Evolutionary conservation across 2,329 filamentous ascomycete genomes (phyloP), one percentile per base, ranked within the genome.

Genomic region (Macrophomina pseudophaseolina): DNA sequence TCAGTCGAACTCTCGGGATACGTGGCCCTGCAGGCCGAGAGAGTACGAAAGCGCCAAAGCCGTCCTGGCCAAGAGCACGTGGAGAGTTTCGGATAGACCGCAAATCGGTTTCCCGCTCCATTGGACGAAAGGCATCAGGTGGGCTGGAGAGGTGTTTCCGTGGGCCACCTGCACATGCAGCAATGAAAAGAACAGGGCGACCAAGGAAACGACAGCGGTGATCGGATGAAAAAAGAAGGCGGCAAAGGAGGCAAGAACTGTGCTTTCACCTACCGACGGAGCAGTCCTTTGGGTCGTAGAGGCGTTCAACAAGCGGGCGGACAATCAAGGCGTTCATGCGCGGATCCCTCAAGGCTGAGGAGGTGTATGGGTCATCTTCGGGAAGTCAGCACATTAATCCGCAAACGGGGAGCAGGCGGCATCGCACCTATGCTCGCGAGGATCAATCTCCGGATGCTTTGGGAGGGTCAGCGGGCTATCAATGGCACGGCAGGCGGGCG

Each of bases 321-420:
- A 95, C 89, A 52, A 95, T 89, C 1, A 90, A 85, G 60, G 92
- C 86, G 75, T 95, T 95, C 83, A 95, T 93, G 67, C 91, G 87
- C 65, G 93, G 89, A 75, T 93, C 91, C 73, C 90, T 87, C 69
- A 96, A 82, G 81, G 95, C 92, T 71, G 93, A 90, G 66, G 91
- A 81, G 66, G 88, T 92, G 74, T 88, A 88, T 30, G 86, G 86
- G 75, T 88, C 86, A 76, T 88, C 86, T 85, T 71, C 23, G 30
- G 44, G 12, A 9, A 48, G n/a, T 66, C 46, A 66, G 62, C 62
- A 18, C 23, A 11, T 35, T 7, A 38, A n/a, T 6, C 23, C 23
- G 23, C 23, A 48, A 59, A 35, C 1, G 8, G 51, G 28, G 6
- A 35, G 14, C 16, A 5, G n/a, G 28, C 8, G 16, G 42, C 14